Conservation (phyloP, 805 yeast species). For the Ogataea neopini region DNA sequence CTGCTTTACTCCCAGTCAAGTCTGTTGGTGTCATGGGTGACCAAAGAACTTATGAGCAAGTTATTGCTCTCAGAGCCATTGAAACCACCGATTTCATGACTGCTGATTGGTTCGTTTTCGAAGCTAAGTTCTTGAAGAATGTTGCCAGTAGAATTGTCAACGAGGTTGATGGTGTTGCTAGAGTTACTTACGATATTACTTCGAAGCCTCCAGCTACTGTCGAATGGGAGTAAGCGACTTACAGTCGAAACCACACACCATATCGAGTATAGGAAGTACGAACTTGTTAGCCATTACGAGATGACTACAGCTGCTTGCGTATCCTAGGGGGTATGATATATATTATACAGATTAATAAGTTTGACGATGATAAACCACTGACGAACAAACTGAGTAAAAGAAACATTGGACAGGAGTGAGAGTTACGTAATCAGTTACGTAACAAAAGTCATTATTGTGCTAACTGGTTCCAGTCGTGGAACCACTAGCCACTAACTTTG, state of each 20-base stretch:
- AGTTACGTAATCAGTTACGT: too few species aligned
- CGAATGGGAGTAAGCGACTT: conserved; percentile 97
- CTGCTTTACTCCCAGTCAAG: conserved; percentile 94
- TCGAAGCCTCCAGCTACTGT: conserved; percentile 99
- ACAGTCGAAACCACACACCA: too few species aligned
- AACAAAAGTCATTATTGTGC: too few species aligned
- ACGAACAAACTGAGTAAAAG: not conserved
- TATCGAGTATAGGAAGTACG: too few species aligned
- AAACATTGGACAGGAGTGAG: too few species aligned
- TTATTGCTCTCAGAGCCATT: conserved; percentile 96
- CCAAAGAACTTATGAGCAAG: conserved; percentile 98
- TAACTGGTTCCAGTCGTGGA: too few species aligned
- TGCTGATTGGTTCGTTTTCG: conserved; percentile 98
- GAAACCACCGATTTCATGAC: conserved; percentile 99
- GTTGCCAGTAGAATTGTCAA: conserved; percentile 96
- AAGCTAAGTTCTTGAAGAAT: conserved; percentile 84
- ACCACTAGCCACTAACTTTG: not conserved
- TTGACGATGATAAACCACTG: not conserved
- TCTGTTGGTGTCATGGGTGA: conserved; percentile 99
- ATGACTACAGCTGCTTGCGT: too few species aligned
- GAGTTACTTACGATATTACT: conserved; percentile 98
- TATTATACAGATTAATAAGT: too few species aligned
- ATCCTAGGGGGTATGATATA: too few species aligned
- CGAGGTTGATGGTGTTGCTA: conserved; percentile 98
- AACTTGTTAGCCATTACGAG: too few species aligned